Evolutionary conservation across 2,329 filamentous ascomycete genomes (phyloP), one percentile per base, ranked within the genome.

Genomic region (Ophiostoma sp.): DNA sequence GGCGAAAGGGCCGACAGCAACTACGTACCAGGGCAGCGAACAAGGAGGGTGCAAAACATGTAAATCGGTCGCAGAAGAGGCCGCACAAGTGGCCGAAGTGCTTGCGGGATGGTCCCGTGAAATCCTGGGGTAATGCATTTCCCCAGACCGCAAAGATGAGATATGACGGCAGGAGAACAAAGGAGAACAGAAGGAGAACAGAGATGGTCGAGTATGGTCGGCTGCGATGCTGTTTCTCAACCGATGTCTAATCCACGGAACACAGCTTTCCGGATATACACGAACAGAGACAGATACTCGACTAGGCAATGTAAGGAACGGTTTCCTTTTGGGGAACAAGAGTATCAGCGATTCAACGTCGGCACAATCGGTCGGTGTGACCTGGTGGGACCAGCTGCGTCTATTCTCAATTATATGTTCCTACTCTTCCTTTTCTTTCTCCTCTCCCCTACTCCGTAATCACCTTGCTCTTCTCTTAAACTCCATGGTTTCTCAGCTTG

Each of bases 281-380:
- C 49, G 49, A 55, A 8, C 18, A 9, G 7, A 12, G 47, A 18
- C 4, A 7, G 47, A 52, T 6, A 18, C 18, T 4, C 6, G 42
- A 11, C 27, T 55, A 27, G 49, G 49, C 49, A 55, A 55, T 55
- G 49, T 7, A 27, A 27, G 27, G 27, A 27, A 8, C 49, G 18
- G 18, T 16, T 47, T 27, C 49, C n/a, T 55, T 18, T 55, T 55
- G 27, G 18, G 49, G 49, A 55, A 36, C 49, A 55, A 12, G 49
- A 55, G 18, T 55, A 18, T 55, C 49, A 55, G 49, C 49, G 27
- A 55, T 55, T 27, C 18, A 55, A 55, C 49, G 49, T 27, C 49
- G 49, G 49, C 49, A 27, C 49, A 55, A 27, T 55, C 18, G 49
- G 49, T 27, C n/a, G 27, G 47, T 52, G 49, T 11, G 27, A 18